Conservation (phyloP, 495 filamentous ascomycete genomes). For the Daldinia grandis region DNA sequence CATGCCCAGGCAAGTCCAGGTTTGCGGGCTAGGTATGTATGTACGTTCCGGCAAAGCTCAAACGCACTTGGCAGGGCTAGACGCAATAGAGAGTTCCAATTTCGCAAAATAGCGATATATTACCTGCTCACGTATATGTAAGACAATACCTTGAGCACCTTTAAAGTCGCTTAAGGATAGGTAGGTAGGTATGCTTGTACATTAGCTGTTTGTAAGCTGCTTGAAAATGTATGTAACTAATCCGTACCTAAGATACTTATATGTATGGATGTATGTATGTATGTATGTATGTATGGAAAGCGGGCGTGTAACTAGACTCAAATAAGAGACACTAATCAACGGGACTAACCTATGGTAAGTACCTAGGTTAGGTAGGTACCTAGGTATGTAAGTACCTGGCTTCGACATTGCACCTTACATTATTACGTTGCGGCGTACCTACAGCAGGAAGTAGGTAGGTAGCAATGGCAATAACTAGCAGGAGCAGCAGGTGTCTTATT, state of each 20-base stretch:
- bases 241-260: too few species aligned
- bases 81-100: conserved; percentile 35
- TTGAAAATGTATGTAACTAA: too few species aligned
- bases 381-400: too few species aligned
- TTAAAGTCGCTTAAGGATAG: conserved; percentile 8
- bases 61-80: conserved; percentile 31
- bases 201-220: background rate
- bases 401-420: background rate
- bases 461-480: background rate
- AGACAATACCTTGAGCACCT: conserved; percentile 5
- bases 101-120: conserved; percentile 14
- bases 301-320: conserved; percentile 12
- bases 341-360: background rate
- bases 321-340: conserved; percentile 9
- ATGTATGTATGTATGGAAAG: too few species aligned
- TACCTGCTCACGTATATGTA: conserved; percentile 23
- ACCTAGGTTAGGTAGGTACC: background rate
- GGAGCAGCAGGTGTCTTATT: background rate
- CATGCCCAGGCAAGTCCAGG: background rate
- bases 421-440: conserved; percentile 5
- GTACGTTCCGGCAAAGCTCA: conserved; percentile 34
- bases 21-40: conserved; percentile 12
- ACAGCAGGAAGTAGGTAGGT: background rate
- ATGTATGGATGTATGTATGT: too few species aligned
- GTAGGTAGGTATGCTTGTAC: background rate